Percentiles rank a stretch among this genome's conserved stretches.
Conservation (phyloP, 345 rosid species). For the Populus simonii region DNA sequence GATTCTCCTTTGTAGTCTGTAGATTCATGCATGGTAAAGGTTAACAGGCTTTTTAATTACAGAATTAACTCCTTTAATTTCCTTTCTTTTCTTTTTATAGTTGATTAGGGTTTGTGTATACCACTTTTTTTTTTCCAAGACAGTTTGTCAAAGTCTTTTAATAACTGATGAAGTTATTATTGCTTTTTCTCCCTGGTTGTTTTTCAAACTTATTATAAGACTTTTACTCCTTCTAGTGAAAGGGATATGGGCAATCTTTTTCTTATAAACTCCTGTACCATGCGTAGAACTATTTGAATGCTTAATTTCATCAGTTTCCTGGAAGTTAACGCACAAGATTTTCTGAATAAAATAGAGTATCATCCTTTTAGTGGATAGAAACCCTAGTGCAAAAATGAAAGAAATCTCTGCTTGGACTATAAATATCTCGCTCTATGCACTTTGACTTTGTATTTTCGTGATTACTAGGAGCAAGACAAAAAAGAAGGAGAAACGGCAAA, state of each 20-base stretch:
- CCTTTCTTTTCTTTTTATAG: not conserved
- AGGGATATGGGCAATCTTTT: not conserved
- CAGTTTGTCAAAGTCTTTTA: not conserved
- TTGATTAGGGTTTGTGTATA: not conserved
- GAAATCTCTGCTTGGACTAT: not conserved
- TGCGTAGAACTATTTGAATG: not conserved
- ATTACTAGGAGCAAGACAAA: slow-evolving; percentile 20
- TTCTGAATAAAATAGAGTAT: not conserved
- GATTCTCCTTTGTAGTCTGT: not conserved
- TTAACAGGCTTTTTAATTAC: not conserved
- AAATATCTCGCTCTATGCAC: not conserved
- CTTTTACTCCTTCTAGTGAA: not conserved
- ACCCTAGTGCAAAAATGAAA: not conserved
- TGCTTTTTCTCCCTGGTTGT: not conserved
- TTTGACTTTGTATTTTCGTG: not conserved
- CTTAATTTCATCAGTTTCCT: not conserved
- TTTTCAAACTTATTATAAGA: not conserved
- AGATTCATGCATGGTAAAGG: not conserved
- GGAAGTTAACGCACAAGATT: not conserved
- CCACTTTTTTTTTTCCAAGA: not conserved
- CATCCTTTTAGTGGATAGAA: not conserved
- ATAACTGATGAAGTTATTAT: not conserved
- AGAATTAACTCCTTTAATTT: not conserved
- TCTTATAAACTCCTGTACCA: not conserved
- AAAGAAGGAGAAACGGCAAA: slow-evolving; percentile 28